These are phyloP conservation scores for Phlebiopsis flavidoalba DNA, from an alignment of 768 basidiomycete genomes.

Conservation along the genomic window DNA sequence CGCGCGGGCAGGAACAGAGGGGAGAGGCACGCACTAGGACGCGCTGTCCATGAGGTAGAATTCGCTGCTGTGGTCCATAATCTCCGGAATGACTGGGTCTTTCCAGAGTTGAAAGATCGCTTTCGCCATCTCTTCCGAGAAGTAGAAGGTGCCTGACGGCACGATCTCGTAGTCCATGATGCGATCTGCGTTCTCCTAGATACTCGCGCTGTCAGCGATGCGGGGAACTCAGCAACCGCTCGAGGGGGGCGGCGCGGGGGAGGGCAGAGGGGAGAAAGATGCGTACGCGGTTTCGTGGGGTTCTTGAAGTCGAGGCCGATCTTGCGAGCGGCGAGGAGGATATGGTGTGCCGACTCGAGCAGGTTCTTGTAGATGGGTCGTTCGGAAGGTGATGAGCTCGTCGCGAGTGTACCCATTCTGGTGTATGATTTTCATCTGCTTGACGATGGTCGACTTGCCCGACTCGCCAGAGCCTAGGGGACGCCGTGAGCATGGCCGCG, in stretches of 20 bases:
- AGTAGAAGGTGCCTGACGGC: constrained; percentile 35
- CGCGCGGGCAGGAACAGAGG: too few species aligned
- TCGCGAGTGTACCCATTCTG: constrained; percentile 81
- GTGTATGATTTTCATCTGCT: constrained; percentile 99
- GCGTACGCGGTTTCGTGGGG: constrained; percentile 55
- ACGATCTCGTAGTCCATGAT: constrained; percentile 57
- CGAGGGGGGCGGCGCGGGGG: neutral
- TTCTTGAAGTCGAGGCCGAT: constrained; percentile 74
- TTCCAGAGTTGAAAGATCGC: constrained; percentile 68
- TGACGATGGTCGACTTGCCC: constrained; percentile 93
- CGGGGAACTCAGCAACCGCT: neutral
- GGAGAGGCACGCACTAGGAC: constrained; percentile 55
- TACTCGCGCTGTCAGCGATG: constrained; percentile 1
- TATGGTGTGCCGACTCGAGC: constrained; percentile 81
- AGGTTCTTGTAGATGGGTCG: constrained; percentile 83
- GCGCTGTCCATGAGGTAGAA: constrained; percentile 98
- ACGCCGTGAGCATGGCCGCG: neutral
- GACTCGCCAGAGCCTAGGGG: constrained; percentile 84
- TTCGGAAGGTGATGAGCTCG: constrained; percentile 72
- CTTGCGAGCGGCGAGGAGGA: constrained; percentile 83
- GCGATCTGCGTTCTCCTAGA: constrained; percentile 46
- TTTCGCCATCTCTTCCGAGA: constrained; percentile 61
- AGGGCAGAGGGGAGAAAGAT: neutral
- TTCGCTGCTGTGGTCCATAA: constrained; percentile 59
- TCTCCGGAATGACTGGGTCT: constrained; percentile 49